Base-by-base conservation (phyloP, 148 eudicot species). In the Camellia sinensis region DNA sequence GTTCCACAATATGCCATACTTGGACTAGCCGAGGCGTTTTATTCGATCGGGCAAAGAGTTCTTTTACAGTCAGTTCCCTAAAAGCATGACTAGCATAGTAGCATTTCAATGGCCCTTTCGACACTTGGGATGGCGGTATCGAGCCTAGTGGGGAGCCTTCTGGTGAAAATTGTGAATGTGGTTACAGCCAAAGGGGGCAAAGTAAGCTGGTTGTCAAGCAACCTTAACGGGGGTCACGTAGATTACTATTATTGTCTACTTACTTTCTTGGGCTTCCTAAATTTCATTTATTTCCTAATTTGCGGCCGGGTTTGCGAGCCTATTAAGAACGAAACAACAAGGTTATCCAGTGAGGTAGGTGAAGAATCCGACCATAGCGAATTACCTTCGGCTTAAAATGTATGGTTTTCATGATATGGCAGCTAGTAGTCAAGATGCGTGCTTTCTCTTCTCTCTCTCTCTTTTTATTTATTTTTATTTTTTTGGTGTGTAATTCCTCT, bases 11-110 rank as follows among this genome's bases (percentile, higher is more conserved):
- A 71, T 29, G 73, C 74, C 52, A n/a, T 87, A 40, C 11, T 77
- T 56, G 89, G 91, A 54, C 45, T 85, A 1, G 86, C 85, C 1
- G 88, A 87, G 67, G 85, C 77, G 21, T 80, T 83, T 4, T 75
- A 63, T 71, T 72, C 77, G 21, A 76, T 80, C 50, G 86, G 80
- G 19, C 86, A 83, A 57, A 3, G 83, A 83, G 67, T 83, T 83
- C 60, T 83, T 69, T 46, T 80, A 80, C 62, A 22, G 78, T 21
- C 77, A 80, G 14, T 83, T 83, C 72, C 86, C 86, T 0, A 76
- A 45, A 63, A 76, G 81, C 73, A 78, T 82, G 85, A 78, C 85
- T 7, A 82, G 85, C 62, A 54, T 82, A 78, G 81, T 7, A 82
- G 85, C 62, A 54, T 82, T 19, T 68, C 68, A 41, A 10, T 78